phyloP scores from a whole-genome alignment of 805 yeast genomes.

The Wickerhamiella azyma region DNA sequence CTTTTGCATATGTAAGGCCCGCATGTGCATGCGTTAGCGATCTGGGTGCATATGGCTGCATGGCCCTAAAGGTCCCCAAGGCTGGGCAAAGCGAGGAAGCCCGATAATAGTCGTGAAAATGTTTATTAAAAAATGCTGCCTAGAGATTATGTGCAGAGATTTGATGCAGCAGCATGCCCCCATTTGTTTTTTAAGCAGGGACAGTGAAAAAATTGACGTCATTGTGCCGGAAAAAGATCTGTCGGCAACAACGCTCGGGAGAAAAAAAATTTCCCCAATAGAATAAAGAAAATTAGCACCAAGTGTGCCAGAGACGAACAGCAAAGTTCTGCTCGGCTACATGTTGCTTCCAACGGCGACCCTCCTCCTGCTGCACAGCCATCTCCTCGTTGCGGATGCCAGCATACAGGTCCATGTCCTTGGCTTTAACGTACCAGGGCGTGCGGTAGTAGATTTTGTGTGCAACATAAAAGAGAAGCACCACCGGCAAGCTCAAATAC shows the following conservation, averaged over 20 bases:
- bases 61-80: neutral
- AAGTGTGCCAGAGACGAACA: slow-evolving; percentile 3
- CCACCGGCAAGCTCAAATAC: slow-evolving; percentile 37
- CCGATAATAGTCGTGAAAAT: neutral
- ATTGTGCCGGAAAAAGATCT: neutral
- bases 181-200: neutral
- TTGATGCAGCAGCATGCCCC: neutral
- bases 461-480: slow-evolving; percentile 33
- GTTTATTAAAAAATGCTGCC: neutral
- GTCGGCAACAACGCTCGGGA: neutral
- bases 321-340: slow-evolving; percentile 34
- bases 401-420: slow-evolving; percentile 45
- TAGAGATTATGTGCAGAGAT: neutral
- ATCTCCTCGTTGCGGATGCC: slow-evolving; percentile 47
- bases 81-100: neutral
- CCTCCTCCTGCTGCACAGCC: slow-evolving; percentile 36
- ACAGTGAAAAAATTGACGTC: neutral
- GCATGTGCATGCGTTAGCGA: neutral
- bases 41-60: neutral
- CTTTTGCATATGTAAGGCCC: neutral
- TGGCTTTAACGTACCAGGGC: slow-evolving; percentile 30
- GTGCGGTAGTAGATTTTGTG: slow-evolving; percentile 36
- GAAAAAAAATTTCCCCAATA: slow-evolving; percentile 26
- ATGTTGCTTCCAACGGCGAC: slow-evolving; percentile 37
- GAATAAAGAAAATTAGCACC: slow-evolving; percentile 27